Evolutionary conservation across 139 green algal genomes (phyloP).

Genomic region (Chlorella sp.): DNA sequence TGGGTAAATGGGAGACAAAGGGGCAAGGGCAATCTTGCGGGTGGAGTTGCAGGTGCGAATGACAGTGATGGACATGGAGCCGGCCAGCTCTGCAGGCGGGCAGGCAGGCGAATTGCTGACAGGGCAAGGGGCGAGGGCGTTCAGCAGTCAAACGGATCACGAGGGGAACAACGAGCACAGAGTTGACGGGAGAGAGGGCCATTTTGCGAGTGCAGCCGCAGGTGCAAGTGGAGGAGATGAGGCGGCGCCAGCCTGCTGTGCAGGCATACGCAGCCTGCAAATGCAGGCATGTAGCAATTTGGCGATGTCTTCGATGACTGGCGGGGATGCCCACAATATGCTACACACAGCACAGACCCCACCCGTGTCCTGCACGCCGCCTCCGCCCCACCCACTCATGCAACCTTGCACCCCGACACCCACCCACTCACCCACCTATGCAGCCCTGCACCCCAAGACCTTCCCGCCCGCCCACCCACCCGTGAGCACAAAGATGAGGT

Average conservation of each 20-base stretch:
- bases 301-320: too few species aligned
- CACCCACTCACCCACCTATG: background rate
- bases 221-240: constrained; percentile 96
- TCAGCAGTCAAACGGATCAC: background rate
- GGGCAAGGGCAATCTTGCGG: constrained; percentile 71
- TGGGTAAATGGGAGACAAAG: background rate
- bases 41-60: constrained; percentile 95
- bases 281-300: too few species aligned
- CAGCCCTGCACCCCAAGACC: background rate
- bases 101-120: too few species aligned
- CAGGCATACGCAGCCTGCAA: too few species aligned
- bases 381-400: background rate
- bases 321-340: too few species aligned
- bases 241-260: constrained; percentile 76
- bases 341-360: too few species aligned
- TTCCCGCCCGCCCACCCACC: background rate
- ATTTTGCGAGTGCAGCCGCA: constrained; percentile 92
- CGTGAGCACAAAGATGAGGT: constrained; percentile 89
- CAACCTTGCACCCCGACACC: background rate
- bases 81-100: constrained; percentile 70
- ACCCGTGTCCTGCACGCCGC: background rate
- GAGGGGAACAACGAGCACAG: background rate
- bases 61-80: constrained; percentile 89
- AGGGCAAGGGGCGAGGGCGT: too few species aligned
- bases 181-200: constrained; percentile 43